These are phyloP conservation scores for Dothistroma pini DNA, from an alignment of 2,329 filamentous ascomycete species.

Conservation along the genomic window DNA sequence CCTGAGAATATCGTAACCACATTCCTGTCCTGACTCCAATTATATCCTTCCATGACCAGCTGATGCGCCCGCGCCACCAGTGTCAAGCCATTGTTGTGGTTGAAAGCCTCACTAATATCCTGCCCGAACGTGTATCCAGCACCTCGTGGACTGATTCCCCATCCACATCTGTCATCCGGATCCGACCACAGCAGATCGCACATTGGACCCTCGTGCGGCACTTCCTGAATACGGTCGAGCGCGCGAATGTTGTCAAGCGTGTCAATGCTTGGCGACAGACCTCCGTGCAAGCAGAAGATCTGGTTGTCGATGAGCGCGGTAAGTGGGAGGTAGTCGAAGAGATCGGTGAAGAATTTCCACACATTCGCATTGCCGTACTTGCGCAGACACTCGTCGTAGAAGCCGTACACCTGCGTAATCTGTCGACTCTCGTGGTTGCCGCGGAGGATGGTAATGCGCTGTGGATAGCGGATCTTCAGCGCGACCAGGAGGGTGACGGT, in stretches of 20 bases:
- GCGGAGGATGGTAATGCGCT: constrained; percentile 96
- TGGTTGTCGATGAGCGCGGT: constrained; percentile 98
- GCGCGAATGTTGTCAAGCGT: constrained; percentile 94
- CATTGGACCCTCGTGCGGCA: constrained; percentile 97
- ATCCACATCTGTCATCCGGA: constrained; percentile 82
- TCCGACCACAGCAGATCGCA: constrained; percentile 98
- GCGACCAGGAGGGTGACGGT: constrained; percentile 94
- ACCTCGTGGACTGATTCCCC: constrained; percentile 63
- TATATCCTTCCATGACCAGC: constrained; percentile 99
- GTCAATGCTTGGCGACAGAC: constrained; percentile 92
- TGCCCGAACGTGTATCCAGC: constrained; percentile 70
- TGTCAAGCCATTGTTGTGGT: constrained; percentile 97
- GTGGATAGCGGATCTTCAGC: constrained; percentile 95
- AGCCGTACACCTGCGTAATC: constrained; percentile 98
- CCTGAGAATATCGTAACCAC: constrained; percentile 99
- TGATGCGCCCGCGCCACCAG: constrained; percentile 95
- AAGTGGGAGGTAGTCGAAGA: constrained; percentile 97
- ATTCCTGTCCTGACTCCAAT: constrained; percentile 98
- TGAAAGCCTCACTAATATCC: constrained; percentile 98
- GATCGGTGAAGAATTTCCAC: constrained; percentile 98
- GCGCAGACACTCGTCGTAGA: constrained; percentile 97
- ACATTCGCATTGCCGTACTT: constrained; percentile 99
- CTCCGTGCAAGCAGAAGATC: constrained; percentile 98
- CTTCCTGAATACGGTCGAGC: constrained; percentile 94
- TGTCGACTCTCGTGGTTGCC: constrained; percentile 99